Base-by-base conservation (phyloP, 352 stramenopile species). In the Globisporangium spinosum region DNA sequence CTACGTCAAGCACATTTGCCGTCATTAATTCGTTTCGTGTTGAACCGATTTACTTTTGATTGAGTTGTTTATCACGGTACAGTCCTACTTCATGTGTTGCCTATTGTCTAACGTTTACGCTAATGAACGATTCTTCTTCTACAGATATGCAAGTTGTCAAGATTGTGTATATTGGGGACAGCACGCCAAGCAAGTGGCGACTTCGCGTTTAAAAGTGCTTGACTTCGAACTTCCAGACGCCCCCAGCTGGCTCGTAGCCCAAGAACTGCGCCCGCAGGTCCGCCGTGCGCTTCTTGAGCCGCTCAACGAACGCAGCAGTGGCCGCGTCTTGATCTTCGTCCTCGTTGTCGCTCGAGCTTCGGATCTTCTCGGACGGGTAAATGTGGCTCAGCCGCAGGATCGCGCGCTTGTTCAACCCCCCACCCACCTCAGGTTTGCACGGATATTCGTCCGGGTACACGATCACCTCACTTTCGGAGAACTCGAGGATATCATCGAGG, bases 181-280 rank as follows among this genome's bases (percentile, higher is more conserved):
- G 17, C 7, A 7, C 2, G 43, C 5, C 17, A 20, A 22, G 7
- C 43, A 9, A 51, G 43, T 20, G 43, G 7, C 43, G 7, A 22
- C 43, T 23, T 51, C 43, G 43, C 17, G 43, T 12, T 51, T 68
- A 77, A 34, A 86, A 88, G 45, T 86, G 77, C 62, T 84, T 58
- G 17, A 85, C 80, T 20, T 75, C 59, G 54, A 88, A 87, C 47
- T 59, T 77, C 77, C 79, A 88, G 47, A 85, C 64, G 6, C 78
- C 78, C n/a, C 64, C 45, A 6, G 43, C 51, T 12, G 67, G 40
- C 23, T 70, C 62, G 45, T 87, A 87, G 22, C 66, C 70, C n/a
- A 85, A 27, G 54, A 82, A 83, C 7, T 51, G 67, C n/a, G 78
- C 78, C 13, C 70, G 69, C 53, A 82, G 58, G 3, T 56, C 53